A percentile compares a stretch with the other conserved stretches of the same genome.
Evolutionary conservation across 306 rosid species (phyloP).

Genomic region (Glycyrrhiza uralensis): DNA sequence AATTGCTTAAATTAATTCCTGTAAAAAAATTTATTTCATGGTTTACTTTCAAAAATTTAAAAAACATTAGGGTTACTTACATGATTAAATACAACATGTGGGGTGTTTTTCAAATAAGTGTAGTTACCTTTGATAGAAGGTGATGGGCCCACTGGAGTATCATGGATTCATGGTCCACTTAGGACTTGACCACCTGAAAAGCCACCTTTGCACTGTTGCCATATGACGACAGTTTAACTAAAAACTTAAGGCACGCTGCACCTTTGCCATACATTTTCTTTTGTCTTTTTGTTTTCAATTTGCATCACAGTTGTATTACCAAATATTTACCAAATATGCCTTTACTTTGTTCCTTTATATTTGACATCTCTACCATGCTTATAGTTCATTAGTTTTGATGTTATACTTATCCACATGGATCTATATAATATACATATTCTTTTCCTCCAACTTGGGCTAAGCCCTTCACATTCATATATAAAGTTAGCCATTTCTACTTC

Average conservation of each 20-base stretch:
- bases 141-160: no score
- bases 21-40: no score
- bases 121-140: no score
- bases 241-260: neutral
- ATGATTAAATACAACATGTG: no score
- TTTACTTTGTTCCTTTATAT: constrained; percentile 25
- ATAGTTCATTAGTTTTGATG: constrained; percentile 13
- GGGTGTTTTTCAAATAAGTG: no score
- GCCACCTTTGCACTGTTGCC: no score
- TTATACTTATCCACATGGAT: constrained; percentile 32
- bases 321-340: constrained; percentile 57
- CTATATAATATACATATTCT: constrained; percentile 29
- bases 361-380: constrained; percentile 35
- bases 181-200: no score
- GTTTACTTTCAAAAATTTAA: no score
- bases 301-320: constrained; percentile 41
- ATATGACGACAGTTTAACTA: neutral
- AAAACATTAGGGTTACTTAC: no score
- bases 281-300: constrained; percentile 10
- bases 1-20: no score
- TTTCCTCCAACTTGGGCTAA: constrained; percentile 43
- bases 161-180: no score
- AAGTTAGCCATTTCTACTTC: constrained; percentile 21
- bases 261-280: neutral
- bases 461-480: constrained; percentile 39